A percentile compares a stretch with the other conserved stretches of the same genome.
Conservation (phyloP, 495 filamentous ascomycete species). For the Beverwykella pulmonaria region DNA sequence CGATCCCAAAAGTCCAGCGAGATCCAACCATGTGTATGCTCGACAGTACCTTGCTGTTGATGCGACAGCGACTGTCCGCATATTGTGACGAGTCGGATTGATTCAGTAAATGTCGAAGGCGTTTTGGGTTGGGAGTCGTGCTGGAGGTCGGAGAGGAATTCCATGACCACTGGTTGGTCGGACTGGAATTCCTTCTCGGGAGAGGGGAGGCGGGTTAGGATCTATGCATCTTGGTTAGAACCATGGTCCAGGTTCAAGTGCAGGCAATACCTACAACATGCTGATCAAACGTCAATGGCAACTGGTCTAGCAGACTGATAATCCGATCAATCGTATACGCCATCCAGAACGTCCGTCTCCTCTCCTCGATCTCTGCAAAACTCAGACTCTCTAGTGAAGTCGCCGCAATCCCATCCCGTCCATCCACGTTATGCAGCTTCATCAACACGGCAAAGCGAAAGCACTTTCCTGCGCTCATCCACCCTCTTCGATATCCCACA, state of each 20-base stretch:
- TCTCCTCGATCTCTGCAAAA: background rate
- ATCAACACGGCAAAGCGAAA: background rate
- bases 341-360: background rate
- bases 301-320: background rate
- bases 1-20: background rate
- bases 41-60: background rate
- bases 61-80: background rate
- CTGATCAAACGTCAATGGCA: background rate
- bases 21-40: background rate
- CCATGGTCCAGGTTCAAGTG: background rate
- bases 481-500: background rate
- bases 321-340: background rate
- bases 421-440: slow-evolving; percentile 1
- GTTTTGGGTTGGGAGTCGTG: background rate
- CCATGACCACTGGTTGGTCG: background rate
- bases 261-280: background rate
- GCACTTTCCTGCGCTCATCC: slow-evolving; percentile 3
- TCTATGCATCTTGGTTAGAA: background rate
- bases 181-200: background rate
- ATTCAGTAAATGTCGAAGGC: background rate
- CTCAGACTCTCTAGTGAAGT: background rate
- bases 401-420: background rate
- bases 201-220: background rate
- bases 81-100: background rate
- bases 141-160: background rate